Percentiles rank a stretch among this genome's conserved stretches.
Conservation (phyloP, 495 filamentous ascomycete species). For the Hyaloscypha finlandica region DNA sequence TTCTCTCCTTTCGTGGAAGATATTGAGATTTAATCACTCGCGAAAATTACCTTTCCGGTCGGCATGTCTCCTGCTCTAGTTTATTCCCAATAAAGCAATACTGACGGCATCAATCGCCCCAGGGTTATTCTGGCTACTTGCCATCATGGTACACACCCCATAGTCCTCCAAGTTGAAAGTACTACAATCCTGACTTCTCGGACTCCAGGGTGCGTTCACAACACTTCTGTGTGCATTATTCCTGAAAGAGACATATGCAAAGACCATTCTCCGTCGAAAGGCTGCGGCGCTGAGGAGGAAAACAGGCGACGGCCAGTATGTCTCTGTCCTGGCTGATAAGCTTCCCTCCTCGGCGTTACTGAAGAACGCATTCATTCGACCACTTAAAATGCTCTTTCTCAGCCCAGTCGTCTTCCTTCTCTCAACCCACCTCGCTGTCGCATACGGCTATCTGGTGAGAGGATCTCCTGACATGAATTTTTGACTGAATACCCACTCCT, state of each 20-base stretch:
- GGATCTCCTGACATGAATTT: too few relatives aligned
- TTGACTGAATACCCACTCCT: too few relatives aligned
- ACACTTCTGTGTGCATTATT: slow-evolving; percentile 34
- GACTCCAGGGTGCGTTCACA: slow-evolving; percentile 9
- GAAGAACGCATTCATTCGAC: slow-evolving; percentile 55
- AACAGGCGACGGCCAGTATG: slow-evolving; percentile 43
- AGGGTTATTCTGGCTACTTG: too few relatives aligned
- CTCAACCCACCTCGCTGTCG: slow-evolving; percentile 58
- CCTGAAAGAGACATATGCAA: slow-evolving; percentile 41
- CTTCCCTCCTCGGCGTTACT: slow-evolving; percentile 48
- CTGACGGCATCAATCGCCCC: too few relatives aligned
- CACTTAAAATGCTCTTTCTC: slow-evolving; percentile 56
- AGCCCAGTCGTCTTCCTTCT: slow-evolving; percentile 63
- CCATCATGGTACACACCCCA: too few relatives aligned
- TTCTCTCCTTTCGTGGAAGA: too few relatives aligned
- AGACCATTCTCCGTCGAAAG: slow-evolving; percentile 37
- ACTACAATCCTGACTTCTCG: slow-evolving; percentile 47
- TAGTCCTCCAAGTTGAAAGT: too few relatives aligned
- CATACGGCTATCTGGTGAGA: slow-evolving; percentile 68
- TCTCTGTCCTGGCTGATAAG: slow-evolving; percentile 52
- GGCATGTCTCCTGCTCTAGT: too few relatives aligned
- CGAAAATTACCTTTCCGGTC: too few relatives aligned
- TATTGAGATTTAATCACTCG: too few relatives aligned
- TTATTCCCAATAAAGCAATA: too few relatives aligned
- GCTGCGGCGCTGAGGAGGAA: slow-evolving; percentile 40